A percentile compares a stretch with the other conserved stretches of the same genome.
Evolutionary conservation across 1,284 basidiomycete genomes (phyloP).

Genomic region (Ceratobasidium sp.): DNA sequence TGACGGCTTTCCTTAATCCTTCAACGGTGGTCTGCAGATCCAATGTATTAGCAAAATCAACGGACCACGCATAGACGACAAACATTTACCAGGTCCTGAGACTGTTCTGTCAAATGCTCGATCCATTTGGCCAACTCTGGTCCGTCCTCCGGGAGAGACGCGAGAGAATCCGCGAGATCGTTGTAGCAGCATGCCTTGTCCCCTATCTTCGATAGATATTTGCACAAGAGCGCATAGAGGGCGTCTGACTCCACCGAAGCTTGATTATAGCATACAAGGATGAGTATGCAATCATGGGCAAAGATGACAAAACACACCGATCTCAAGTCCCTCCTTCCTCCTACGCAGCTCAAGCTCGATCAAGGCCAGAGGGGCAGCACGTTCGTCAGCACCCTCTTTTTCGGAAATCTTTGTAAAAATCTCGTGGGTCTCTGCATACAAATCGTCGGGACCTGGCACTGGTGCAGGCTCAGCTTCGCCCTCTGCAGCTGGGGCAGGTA

Average conservation of each 20-base stretch:
- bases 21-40: slow-evolving; percentile 14
- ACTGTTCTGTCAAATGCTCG: slow-evolving; percentile 38
- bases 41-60: neutral
- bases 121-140: slow-evolving; percentile 50
- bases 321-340: slow-evolving; percentile 51
- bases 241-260: slow-evolving; percentile 20
- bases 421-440: slow-evolving; percentile 64
- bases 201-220: slow-evolving; percentile 79
- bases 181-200: slow-evolving; percentile 89
- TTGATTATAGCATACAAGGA: neutral
- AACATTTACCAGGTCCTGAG: slow-evolving; percentile 52
- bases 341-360: slow-evolving; percentile 78
- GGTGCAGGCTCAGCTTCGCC: slow-evolving; percentile 56
- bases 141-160: slow-evolving; percentile 60
- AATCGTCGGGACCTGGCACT: slow-evolving; percentile 53
- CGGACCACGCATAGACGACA: slow-evolving; percentile 49
- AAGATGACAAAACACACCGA: slow-evolving; percentile 52
- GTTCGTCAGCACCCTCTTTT: slow-evolving; percentile 75
- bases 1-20: slow-evolving; percentile 39
- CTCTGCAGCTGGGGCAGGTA: slow-evolving; percentile 53
- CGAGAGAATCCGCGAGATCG: slow-evolving; percentile 68
- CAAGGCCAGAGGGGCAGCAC: slow-evolving; percentile 77
- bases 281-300: slow-evolving; percentile 53
- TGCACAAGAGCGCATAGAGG: slow-evolving; percentile 53
- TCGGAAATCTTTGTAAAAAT: slow-evolving; percentile 70